Conservation (phyloP, 208 protist genomes). For the Trichomonas vaginalis region DNA sequence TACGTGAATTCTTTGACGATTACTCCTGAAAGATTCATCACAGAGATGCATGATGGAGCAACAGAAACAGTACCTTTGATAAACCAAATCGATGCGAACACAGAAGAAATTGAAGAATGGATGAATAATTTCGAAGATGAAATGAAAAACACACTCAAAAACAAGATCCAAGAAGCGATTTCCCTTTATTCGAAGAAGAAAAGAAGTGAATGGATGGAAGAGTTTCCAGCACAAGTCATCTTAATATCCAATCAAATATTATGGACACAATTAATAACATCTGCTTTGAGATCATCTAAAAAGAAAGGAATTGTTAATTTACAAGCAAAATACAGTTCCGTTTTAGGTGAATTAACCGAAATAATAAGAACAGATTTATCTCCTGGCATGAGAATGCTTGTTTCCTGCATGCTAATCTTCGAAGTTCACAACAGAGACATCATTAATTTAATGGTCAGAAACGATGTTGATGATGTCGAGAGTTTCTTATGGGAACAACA, state of each 20-base stretch:
- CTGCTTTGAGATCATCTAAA: slow-evolving; percentile 46
- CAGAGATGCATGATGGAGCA: slow-evolving; percentile 39
- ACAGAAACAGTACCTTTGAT: slow-evolving; percentile 32
- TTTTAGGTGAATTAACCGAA: not conserved
- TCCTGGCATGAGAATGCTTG: not conserved
- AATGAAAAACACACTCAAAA: slow-evolving; percentile 26
- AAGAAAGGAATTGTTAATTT: not conserved
- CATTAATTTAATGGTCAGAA: slow-evolving; percentile 53
- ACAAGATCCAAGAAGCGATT: not conserved
- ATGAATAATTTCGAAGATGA: slow-evolving; percentile 69
- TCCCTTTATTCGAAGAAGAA: slow-evolving; percentile 31
- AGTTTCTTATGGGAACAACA: slow-evolving; percentile 85
- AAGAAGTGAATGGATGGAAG: slow-evolving; percentile 66
- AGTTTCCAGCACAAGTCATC: slow-evolving; percentile 71
- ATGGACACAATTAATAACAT: slow-evolving; percentile 69
- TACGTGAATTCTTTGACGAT: slow-evolving; percentile 53
- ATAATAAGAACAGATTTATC: slow-evolving; percentile 13
- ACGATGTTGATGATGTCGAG: slow-evolving; percentile 59
- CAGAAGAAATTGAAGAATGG: slow-evolving; percentile 80
- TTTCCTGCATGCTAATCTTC: slow-evolving; percentile 45
- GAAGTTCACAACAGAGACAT: slow-evolving; percentile 46
- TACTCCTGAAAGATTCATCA: slow-evolving; percentile 54
- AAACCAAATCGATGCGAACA: slow-evolving; percentile 14
- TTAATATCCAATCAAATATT: slow-evolving; percentile 68
- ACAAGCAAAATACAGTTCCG: slow-evolving; percentile 36